Evolutionary conservation across 2,329 filamentous ascomycete species (phyloP).

Genomic region (Colletotrichum abscissum): DNA sequence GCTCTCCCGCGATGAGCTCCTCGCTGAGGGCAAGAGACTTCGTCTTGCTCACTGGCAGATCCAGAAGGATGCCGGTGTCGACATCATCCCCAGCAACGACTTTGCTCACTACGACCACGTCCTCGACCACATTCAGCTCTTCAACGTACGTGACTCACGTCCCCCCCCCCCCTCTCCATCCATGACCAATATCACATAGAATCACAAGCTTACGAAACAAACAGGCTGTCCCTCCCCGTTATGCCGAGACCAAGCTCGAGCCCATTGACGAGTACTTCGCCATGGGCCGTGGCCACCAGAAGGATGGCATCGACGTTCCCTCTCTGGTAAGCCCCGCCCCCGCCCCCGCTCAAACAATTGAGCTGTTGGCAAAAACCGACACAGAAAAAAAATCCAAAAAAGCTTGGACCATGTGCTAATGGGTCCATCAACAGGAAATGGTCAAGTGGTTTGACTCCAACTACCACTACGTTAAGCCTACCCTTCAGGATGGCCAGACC

Average conservation of each 20-base stretch:
- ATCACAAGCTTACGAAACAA: constrained; percentile 14
- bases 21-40: constrained; percentile 95
- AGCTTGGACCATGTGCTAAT: constrained; percentile 20
- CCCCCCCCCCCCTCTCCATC: neutral
- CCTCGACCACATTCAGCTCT: constrained; percentile 97
- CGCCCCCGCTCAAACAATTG: constrained; percentile 19
- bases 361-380: constrained; percentile 52
- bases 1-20: constrained; percentile 89
- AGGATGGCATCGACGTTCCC: constrained; percentile 91
- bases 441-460: constrained; percentile 99
- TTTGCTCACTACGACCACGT: constrained; percentile 99
- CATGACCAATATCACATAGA: neutral
- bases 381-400: constrained; percentile 37
- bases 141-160: constrained; percentile 75
- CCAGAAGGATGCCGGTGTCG: constrained; percentile 97
- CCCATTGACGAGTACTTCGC: constrained; percentile 97
- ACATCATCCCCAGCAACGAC: constrained; percentile 99
- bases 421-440: constrained; percentile 74
- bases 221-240: constrained; percentile 92
- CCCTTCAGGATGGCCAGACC: constrained; percentile 94
- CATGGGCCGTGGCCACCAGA: constrained; percentile 99
- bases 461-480: constrained; percentile 99
- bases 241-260: constrained; percentile 89
- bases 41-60: constrained; percentile 99
- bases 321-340: constrained; percentile 60